A percentile compares a stretch with the other conserved stretches of the same genome.
These are phyloP conservation scores for Skeletonema grethae DNA, from an alignment of 108 stramenopile species.

Conservation along the genomic window DNA sequence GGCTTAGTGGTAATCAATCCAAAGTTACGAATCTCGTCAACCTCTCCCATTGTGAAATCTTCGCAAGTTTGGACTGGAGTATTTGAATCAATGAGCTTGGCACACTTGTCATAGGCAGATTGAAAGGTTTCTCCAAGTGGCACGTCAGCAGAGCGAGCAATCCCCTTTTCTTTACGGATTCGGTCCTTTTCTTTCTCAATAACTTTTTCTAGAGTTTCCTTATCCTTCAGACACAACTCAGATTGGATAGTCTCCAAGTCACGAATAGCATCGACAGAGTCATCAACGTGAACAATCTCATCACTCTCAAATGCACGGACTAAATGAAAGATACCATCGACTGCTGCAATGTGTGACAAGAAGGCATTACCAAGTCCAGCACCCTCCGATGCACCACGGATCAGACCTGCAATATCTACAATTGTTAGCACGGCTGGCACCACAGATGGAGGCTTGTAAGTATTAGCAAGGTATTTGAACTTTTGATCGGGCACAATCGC, in stretches of 20 bases:
- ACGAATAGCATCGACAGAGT: slow-evolving; percentile 97
- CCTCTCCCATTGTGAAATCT: slow-evolving; percentile 83
- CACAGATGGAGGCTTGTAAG: slow-evolving; percentile 80
- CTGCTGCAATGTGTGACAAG: slow-evolving; percentile 96
- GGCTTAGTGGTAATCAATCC: slow-evolving; percentile 98
- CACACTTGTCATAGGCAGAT: slow-evolving; percentile 78
- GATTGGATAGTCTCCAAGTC: slow-evolving; percentile 98
- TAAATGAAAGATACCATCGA: slow-evolving; percentile 98
- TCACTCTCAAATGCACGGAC: slow-evolving; percentile 96
- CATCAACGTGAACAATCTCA: slow-evolving; percentile 99
- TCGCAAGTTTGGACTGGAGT: slow-evolving; percentile 82
- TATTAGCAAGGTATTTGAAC: slow-evolving; percentile 93
- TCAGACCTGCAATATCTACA: slow-evolving; percentile 99
- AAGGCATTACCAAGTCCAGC: slow-evolving; percentile 99
- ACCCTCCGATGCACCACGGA: slow-evolving; percentile 97
- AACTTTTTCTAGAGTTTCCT: slow-evolving; percentile 65
- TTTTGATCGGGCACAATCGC: slow-evolving; percentile 97
- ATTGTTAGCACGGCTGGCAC: slow-evolving; percentile 95
- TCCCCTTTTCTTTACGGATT: slow-evolving; percentile 86
- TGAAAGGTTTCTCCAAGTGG: slow-evolving; percentile 72
- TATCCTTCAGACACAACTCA: slow-evolving; percentile 96
- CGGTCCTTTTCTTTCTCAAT: slow-evolving; percentile 76
- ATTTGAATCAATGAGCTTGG: slow-evolving; percentile 76
- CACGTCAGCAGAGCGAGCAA: slow-evolving; percentile 66
- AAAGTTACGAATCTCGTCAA: slow-evolving; percentile 87